A percentile compares a stretch with the other conserved stretches of the same genome.
phyloP scores from a whole-genome alignment of 805 yeast genomes.

The Kuraishia ogatae region DNA sequence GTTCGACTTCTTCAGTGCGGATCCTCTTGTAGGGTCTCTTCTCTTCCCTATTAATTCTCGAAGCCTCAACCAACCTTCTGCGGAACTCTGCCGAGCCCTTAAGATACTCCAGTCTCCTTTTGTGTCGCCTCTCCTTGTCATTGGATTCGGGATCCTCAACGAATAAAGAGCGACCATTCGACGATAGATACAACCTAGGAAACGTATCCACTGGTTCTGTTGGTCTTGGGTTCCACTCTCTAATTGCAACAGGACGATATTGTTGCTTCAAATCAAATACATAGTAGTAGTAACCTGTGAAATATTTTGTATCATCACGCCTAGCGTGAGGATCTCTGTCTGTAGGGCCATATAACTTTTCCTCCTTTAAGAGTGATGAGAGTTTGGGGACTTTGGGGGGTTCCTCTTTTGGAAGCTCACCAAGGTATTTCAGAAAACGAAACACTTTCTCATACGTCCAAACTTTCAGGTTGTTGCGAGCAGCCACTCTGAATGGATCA shows the following conservation, averaged over 20 bases:
- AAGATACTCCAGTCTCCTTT: slow-evolving; percentile 19
- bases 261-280: slow-evolving; percentile 75
- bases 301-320: slow-evolving; percentile 78
- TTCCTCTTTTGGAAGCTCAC: slow-evolving; percentile 25
- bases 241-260: slow-evolving; percentile 69
- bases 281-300: slow-evolving; percentile 65
- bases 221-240: slow-evolving; percentile 61
- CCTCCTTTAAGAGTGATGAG: slow-evolving; percentile 68
- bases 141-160: slow-evolving; percentile 40
- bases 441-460: slow-evolving; percentile 86
- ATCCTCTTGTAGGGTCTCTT: neutral
- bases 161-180: slow-evolving; percentile 79
- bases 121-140: slow-evolving; percentile 17
- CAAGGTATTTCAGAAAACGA: slow-evolving; percentile 64
- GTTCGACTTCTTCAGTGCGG: neutral
- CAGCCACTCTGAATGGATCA: slow-evolving; percentile 64
- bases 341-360: slow-evolving; percentile 75
- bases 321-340: slow-evolving; percentile 84
- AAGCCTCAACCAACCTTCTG: slow-evolving; percentile 14
- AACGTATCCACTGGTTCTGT: slow-evolving; percentile 26
- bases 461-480: slow-evolving; percentile 56
- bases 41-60: neutral
- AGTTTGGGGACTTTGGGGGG: slow-evolving; percentile 21
- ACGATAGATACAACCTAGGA: slow-evolving; percentile 54
- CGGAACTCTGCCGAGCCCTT: slow-evolving; percentile 24